Evolutionary conservation across 2,329 filamentous ascomycete species (phyloP).

Genomic region (Colletotrichum incanum): DNA sequence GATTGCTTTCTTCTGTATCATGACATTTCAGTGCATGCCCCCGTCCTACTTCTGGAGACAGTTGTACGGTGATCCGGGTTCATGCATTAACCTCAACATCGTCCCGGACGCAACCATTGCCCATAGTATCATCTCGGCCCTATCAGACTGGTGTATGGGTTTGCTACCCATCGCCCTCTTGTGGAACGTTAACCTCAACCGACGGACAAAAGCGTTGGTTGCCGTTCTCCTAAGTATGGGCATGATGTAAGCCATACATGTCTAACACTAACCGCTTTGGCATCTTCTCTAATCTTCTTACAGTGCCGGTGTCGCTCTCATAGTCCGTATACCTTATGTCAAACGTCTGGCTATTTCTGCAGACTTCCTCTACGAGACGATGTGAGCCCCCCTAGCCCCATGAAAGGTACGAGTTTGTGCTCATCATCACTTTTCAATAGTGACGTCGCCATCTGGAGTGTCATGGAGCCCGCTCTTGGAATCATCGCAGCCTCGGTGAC

Average conservation of each 20-base stretch:
- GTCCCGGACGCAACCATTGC: constrained; percentile 61
- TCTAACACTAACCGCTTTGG: background rate
- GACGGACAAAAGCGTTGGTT: constrained; percentile 62
- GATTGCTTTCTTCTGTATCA: constrained; percentile 60
- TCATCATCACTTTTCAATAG: constrained; percentile 44
- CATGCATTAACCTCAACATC: constrained; percentile 57
- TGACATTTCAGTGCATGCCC: constrained; percentile 66
- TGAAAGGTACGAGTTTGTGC: background rate
- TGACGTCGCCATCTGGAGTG: constrained; percentile 52
- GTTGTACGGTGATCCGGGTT: constrained; percentile 53
- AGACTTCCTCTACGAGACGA: constrained; percentile 52
- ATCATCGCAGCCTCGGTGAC: constrained; percentile 54
- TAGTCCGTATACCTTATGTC: constrained; percentile 56
- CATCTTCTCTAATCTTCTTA: constrained; percentile 10
- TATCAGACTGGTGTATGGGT: constrained; percentile 65
- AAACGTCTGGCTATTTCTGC: constrained; percentile 47
- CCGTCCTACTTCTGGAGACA: constrained; percentile 65
- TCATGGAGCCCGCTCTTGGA: constrained; percentile 53
- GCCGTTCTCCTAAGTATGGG: constrained; percentile 65
- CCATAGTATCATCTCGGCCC: constrained; percentile 62
- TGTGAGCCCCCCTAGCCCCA: constrained; percentile 44
- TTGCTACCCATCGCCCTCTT: constrained; percentile 66
- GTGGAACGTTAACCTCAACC: constrained; percentile 65
- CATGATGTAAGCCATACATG: constrained; percentile 58
- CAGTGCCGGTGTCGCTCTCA: constrained; percentile 57